Conservation (phyloP, 139 green algal species). For the Pleodorina starrii region DNA sequence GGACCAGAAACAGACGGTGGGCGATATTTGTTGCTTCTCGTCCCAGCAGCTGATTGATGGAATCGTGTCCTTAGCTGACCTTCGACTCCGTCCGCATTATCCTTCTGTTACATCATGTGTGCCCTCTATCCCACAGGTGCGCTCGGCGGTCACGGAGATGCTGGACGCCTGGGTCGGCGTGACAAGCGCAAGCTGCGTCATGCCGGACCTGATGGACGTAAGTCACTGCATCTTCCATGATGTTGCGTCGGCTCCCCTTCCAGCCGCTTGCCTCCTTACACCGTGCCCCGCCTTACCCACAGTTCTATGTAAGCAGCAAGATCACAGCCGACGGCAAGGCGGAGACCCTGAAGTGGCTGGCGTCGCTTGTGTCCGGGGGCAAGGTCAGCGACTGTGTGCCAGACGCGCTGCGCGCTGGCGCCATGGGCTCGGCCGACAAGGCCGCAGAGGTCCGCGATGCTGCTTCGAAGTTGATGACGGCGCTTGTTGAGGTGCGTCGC, state of each 20-base stretch:
- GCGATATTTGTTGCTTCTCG: background rate
- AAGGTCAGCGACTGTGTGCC: conserved; percentile 40
- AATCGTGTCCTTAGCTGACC: too few species aligned
- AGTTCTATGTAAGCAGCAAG: conserved; percentile 75
- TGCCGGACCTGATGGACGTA: conserved; percentile 72
- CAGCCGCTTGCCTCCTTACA: background rate
- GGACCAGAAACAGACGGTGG: conserved; percentile 91
- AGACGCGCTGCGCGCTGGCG: conserved; percentile 56
- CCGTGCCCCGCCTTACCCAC: background rate
- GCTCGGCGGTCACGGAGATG: conserved; percentile 79
- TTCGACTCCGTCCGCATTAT: too few species aligned
- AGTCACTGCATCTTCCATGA: background rate
- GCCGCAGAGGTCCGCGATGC: conserved; percentile 80
- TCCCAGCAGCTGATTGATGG: too few species aligned
- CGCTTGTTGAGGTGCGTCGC: conserved; percentile 64
- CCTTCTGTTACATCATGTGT: background rate
- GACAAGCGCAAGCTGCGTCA: conserved; percentile 58
- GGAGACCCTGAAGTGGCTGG: conserved; percentile 71
- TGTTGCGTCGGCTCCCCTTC: too few species aligned
- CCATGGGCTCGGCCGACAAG: conserved; percentile 80
- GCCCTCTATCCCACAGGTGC: conserved; percentile 26
- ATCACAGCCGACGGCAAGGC: conserved; percentile 79
- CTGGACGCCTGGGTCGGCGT: conserved; percentile 86
- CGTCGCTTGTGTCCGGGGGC: background rate
- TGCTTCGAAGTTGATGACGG: conserved; percentile 65